Conservation (phyloP, 139 green algal genomes). For the Mychonastes homosphaera region DNA sequence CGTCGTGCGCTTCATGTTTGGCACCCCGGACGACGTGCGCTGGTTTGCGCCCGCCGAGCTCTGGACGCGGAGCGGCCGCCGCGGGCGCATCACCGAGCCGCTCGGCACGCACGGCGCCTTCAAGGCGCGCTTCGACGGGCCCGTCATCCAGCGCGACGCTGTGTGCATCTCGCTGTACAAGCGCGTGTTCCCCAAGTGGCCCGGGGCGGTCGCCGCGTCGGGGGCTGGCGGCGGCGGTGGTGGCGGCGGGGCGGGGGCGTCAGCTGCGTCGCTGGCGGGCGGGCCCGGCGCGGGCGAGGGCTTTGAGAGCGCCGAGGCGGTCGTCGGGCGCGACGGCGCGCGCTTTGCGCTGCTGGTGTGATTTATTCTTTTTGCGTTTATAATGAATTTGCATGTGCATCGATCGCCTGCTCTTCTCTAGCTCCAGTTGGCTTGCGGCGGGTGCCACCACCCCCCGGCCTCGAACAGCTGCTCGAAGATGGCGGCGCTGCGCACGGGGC, state of each 20-base stretch:
- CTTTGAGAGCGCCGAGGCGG: no score
- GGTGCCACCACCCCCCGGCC: no score
- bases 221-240: background rate
- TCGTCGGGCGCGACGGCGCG: no score
- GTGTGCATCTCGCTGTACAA: constrained; percentile 97
- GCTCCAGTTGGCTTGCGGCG: no score
- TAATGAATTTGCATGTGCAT: no score
- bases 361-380: no score
- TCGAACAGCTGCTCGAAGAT: no score
- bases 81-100: constrained; percentile 86
- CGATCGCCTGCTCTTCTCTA: no score
- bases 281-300: background rate
- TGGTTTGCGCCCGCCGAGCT: constrained; percentile 92
- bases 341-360: no score
- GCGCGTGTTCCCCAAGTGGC: constrained; percentile 85
- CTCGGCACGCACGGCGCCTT: constrained; percentile 90
- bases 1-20: constrained; percentile 92
- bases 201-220: constrained; percentile 10
- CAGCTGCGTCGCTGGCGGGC: constrained; percentile 1
- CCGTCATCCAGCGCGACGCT: constrained; percentile 82
- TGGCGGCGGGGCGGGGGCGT: background rate
- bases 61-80: constrained; percentile 76
- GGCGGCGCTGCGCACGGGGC: no score
- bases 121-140: constrained; percentile 89
- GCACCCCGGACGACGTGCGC: constrained; percentile 80